A percentile compares a stretch with the other conserved stretches of the same genome.
phyloP scores from a whole-genome alignment of 139 green algal genomes.

The Choricystis sp. region DNA sequence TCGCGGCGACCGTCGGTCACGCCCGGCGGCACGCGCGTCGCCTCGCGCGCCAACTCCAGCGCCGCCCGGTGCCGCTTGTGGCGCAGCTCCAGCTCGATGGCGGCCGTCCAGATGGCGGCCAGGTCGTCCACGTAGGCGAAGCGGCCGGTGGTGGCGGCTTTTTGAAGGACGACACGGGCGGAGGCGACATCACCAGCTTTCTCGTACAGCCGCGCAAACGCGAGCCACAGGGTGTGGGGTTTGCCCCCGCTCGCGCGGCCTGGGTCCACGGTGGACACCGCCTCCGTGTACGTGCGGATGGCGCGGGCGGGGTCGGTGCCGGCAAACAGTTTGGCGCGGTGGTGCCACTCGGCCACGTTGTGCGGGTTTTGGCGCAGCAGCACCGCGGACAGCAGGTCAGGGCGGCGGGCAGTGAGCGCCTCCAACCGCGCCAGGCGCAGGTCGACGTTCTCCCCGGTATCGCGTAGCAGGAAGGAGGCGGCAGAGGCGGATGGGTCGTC shows the following conservation, averaged over 20 bases:
- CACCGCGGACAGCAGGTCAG: constrained; percentile 72
- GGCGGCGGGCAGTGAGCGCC: constrained; percentile 64
- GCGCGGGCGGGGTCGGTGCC: constrained; percentile 65
- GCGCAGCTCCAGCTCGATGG: constrained; percentile 91
- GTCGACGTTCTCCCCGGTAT: constrained; percentile 76
- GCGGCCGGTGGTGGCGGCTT: constrained; percentile 34
- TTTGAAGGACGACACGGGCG: constrained; percentile 81
- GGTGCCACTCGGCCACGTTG: constrained; percentile 92
- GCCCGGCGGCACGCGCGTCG: constrained; percentile 31
- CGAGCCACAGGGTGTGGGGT: constrained; percentile 67
- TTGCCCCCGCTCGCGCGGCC: constrained; percentile 54
- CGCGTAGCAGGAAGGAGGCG: constrained; percentile 59
- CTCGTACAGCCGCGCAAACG: constrained; percentile 97
- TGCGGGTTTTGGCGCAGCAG: constrained; percentile 96
- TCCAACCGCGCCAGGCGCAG: constrained; percentile 85
- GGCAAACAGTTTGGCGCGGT: constrained; percentile 85
- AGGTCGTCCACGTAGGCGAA: constrained; percentile 90
- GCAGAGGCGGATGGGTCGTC: constrained; percentile 20
- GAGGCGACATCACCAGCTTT: constrained; percentile 77
- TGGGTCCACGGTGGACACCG: constrained; percentile 77
- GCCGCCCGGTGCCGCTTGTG: constrained; percentile 75
- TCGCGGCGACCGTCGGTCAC: constrained; percentile 12
- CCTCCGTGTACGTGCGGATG: constrained; percentile 87
- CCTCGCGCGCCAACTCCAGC: constrained; percentile 58
- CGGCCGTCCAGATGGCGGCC: constrained; percentile 86